Percentiles rank a stretch among this genome's conserved stretches.
These are phyloP conservation scores for Huntiella moniliformis DNA, from an alignment of 2,329 filamentous ascomycete species.

Conservation along the genomic window DNA sequence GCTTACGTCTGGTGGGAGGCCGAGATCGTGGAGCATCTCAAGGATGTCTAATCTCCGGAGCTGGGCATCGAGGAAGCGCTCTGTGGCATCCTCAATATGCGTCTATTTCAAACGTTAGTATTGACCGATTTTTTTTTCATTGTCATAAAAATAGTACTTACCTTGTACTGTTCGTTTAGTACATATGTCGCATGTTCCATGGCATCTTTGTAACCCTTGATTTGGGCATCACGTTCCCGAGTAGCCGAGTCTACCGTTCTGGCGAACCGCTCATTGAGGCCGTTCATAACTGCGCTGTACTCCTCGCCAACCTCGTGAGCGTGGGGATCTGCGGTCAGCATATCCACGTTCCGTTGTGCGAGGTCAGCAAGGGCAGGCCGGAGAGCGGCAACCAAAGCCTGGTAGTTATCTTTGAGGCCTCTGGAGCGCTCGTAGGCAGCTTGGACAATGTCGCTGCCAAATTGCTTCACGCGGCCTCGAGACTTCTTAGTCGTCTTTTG, in stretches of 20 bases:
- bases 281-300: constrained; percentile 29
- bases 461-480: constrained; percentile 37
- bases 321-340: constrained; percentile 34
- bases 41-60: constrained; percentile 28
- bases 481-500: constrained; percentile 13
- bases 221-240: constrained; percentile 13
- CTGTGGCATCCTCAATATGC: constrained; percentile 21
- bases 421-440: constrained; percentile 44
- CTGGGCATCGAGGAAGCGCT: constrained; percentile 26
- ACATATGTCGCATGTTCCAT: constrained; percentile 11
- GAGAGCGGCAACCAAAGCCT: constrained; percentile 40
- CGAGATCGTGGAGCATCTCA: constrained; percentile 23
- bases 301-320: constrained; percentile 34
- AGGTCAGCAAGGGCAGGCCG: constrained; percentile 49
- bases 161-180: constrained; percentile 13
- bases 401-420: constrained; percentile 45
- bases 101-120: constrained; percentile 17
- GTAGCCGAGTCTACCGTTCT: constrained; percentile 14
- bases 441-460: constrained; percentile 34
- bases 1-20: constrained; percentile 32
- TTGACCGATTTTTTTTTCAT: constrained; percentile 1
- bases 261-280: constrained; percentile 29
- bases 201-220: constrained; percentile 4
- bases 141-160: constrained; percentile 10
- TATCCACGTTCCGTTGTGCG: constrained; percentile 38